Evolutionary conservation across 352 stramenopile species (phyloP).

Genomic region (Thraustochytrium aureum): DNA sequence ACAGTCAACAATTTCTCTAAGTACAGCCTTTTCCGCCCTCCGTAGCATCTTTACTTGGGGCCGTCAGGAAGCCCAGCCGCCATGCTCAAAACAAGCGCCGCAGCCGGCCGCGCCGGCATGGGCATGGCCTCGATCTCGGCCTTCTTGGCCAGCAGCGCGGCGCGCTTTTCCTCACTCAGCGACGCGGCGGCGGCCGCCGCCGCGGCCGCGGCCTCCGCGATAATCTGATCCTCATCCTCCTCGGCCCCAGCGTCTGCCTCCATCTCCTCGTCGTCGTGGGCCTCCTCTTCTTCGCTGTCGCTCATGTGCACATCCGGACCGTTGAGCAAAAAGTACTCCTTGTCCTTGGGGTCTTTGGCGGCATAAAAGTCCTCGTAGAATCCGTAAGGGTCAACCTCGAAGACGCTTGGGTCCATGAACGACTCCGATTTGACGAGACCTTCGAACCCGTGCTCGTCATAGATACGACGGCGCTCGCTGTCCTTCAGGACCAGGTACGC

Average conservation of each 20-base stretch:
- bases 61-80: too few relatives aligned
- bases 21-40: too few relatives aligned
- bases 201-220: too few relatives aligned
- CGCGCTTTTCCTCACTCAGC: background rate
- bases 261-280: background rate
- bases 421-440: constrained; percentile 25
- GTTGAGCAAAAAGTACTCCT: constrained; percentile 53
- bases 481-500: constrained; percentile 39
- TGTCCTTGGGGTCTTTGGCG: constrained; percentile 23
- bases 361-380: constrained; percentile 34
- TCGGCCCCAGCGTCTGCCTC: background rate
- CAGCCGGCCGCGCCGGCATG: constrained; percentile 9
- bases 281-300: constrained; percentile 23
- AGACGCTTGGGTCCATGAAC: constrained; percentile 46
- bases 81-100: background rate
- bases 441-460: constrained; percentile 38
- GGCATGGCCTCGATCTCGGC: constrained; percentile 16
- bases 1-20: too few relatives aligned
- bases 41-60: too few relatives aligned
- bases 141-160: background rate
- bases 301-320: background rate
- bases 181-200: constrained; percentile 14
- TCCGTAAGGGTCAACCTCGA: constrained; percentile 25
- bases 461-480: constrained; percentile 23
- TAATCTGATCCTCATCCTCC: constrained; percentile 34